Conservation (phyloP, 1,284 basidiomycete species). For the Sutorius eximius region DNA sequence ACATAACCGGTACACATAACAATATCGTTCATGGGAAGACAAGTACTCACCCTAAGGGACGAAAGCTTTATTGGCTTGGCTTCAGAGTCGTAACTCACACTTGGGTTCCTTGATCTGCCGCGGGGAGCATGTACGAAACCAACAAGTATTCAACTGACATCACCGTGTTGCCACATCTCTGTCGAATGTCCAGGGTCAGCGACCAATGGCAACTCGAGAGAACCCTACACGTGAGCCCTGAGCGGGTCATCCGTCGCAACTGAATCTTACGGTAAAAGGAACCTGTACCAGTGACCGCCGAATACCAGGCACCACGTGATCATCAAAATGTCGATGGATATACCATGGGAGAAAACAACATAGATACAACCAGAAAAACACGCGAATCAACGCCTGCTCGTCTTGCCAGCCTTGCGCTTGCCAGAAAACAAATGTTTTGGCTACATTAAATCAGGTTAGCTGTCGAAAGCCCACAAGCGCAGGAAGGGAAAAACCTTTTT, state of each 20-base stretch:
- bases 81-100: not conserved
- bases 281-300: not conserved
- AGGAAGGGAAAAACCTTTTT: conserved; percentile 65
- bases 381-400: conserved; percentile 62
- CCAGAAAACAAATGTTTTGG: conserved; percentile 87
- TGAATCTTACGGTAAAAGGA: not conserved
- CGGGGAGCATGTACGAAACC: not conserved
- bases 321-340: not conserved
- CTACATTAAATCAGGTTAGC: conserved; percentile 39
- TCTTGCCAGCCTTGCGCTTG: conserved; percentile 88
- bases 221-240: not conserved
- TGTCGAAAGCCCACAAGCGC: conserved; percentile 12
- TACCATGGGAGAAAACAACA: conserved; percentile 8
- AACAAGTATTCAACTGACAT: not conserved
- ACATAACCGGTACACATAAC: not conserved
- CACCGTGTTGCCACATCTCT: not conserved
- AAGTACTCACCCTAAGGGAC: not conserved
- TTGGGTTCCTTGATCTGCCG: not conserved
- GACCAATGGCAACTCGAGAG: not conserved
- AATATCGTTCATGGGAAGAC: not conserved
- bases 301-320: not conserved
- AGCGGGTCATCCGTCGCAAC: not conserved
- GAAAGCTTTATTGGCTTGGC: not conserved
- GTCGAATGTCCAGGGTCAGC: not conserved
- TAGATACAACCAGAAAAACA: not conserved